Base-by-base conservation (phyloP, 2,329 filamentous ascomycete species). In the Talaromyces sp. region DNA sequence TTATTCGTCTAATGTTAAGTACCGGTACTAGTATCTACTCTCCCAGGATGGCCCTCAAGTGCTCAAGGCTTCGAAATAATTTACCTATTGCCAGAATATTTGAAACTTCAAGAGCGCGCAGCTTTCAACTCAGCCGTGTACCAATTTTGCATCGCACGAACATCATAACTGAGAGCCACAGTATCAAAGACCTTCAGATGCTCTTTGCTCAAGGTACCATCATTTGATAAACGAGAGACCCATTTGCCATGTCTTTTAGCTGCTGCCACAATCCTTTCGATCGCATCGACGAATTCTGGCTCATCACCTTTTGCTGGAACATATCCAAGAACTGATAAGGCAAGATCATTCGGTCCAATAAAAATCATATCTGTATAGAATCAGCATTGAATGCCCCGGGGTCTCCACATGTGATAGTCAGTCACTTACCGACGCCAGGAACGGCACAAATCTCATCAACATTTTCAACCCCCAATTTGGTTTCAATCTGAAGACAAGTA, bases 181-280 rank as follows among this genome's bases (percentile, higher is more conserved):
- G 71, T 77, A 55, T 80, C 77, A 62, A 71, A 80, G 14, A 48
- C 61, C 24, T 66, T 51, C 43, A 66, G 61, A 13, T 64, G 68
- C 56, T 75, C 67, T 67, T 77, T 79, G 14, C 72, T 70, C 47
- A 61, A 53, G 5, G 63, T 62, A 43, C 76, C 75, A 60, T 80
- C 69, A 50, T 79, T 79, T 1, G 75, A 73, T 67, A 81, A 70
- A 2, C 77, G 71, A 0, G 83, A 86, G 3, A 80, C 81, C 74
- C 86, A 87, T 73, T 88, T 89, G 16, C 85, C 85, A 13, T 86
- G 80, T 53, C 77, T 80, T 47, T 78, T 76, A 3, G 83, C 80
- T 2, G 86, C 85, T 10, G 74, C 73, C 3, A 85, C 73, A 44
- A 86, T 77, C 52, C 77, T 82, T 37, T 77, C 76, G 44, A 89